Conservation (phyloP, 208 protist genomes). For the Angomonas deanei region DNA sequence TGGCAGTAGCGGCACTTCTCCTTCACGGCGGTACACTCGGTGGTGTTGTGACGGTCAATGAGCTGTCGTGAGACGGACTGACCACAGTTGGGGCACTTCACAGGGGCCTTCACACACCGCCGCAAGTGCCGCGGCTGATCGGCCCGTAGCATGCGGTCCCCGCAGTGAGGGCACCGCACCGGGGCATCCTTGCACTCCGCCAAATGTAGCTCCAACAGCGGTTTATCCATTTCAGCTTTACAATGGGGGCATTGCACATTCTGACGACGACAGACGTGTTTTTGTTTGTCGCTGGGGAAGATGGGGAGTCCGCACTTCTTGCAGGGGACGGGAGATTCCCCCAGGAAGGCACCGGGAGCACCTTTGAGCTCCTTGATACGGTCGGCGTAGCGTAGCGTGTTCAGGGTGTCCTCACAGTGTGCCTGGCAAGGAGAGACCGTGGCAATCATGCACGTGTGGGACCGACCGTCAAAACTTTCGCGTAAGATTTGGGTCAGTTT, state of each 20-base stretch:
- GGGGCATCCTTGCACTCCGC: constrained; percentile 63
- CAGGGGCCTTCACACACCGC: constrained; percentile 44
- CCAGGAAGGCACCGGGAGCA: not conserved
- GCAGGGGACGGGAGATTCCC: constrained; percentile 51
- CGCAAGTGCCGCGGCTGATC: constrained; percentile 44
- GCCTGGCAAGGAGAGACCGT: constrained; percentile 85
- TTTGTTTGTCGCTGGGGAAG: constrained; percentile 38
- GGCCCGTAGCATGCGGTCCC: constrained; percentile 53
- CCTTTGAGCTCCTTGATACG: constrained; percentile 89
- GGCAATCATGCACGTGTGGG: constrained; percentile 91
- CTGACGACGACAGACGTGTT: constrained; percentile 63
- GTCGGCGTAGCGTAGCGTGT: constrained; percentile 96
- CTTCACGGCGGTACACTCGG: constrained; percentile 47
- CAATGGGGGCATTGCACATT: constrained; percentile 65
- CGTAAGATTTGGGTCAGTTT: constrained; percentile 95
- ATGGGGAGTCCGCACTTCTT: constrained; percentile 63
- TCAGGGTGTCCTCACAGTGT: constrained; percentile 94
- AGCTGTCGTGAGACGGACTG: constrained; percentile 37
- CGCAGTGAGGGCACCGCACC: constrained; percentile 63
- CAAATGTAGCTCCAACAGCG: constrained; percentile 59
- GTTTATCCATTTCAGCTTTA: constrained; percentile 53
- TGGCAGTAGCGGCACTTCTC: constrained; percentile 73
- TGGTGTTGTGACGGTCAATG: constrained; percentile 50
- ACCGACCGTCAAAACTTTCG: constrained; percentile 94
- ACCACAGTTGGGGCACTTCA: constrained; percentile 55